Conservation (phyloP, 208 protist species). For the Crithidia fasciculata region DNA sequence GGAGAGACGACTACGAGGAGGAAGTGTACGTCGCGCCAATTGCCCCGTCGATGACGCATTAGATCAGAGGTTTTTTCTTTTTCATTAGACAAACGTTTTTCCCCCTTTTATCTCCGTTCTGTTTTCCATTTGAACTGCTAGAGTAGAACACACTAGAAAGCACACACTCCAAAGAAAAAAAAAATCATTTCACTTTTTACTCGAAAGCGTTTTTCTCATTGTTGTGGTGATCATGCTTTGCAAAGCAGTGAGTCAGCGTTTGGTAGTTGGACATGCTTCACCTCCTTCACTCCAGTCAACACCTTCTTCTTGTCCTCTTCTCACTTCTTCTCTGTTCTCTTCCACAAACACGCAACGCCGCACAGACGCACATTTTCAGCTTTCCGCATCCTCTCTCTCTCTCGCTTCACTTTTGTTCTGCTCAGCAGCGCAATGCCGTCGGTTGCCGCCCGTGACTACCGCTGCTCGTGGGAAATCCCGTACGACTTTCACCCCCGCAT, state of each 20-base stretch:
- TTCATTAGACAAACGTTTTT: neutral
- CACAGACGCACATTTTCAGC: neutral
- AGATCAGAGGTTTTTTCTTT: neutral
- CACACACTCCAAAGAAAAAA: no score
- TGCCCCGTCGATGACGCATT: no score
- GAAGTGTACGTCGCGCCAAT: no score
- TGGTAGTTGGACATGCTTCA: neutral
- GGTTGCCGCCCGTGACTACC: conserved; percentile 16
- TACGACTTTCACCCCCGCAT: conserved; percentile 64
- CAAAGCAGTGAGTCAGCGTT: no score
- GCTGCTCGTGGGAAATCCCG: conserved; percentile 53
- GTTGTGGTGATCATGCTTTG: no score
- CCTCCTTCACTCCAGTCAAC: neutral
- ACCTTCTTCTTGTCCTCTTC: neutral
- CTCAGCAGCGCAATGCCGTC: neutral
- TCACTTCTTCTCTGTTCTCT: neutral
- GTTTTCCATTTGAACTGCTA: neutral
- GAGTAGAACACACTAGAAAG: no score
- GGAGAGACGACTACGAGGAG: neutral
- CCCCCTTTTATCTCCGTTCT: conserved; percentile 6
- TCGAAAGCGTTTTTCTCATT: no score
- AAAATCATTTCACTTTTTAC: no score
- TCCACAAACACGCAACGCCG: neutral
- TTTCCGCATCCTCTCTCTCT: conserved; percentile 15
- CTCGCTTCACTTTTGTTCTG: conserved; percentile 3